Base-by-base conservation (phyloP, 2,329 filamentous ascomycete species). In the Epichloe gansuensis region DNA sequence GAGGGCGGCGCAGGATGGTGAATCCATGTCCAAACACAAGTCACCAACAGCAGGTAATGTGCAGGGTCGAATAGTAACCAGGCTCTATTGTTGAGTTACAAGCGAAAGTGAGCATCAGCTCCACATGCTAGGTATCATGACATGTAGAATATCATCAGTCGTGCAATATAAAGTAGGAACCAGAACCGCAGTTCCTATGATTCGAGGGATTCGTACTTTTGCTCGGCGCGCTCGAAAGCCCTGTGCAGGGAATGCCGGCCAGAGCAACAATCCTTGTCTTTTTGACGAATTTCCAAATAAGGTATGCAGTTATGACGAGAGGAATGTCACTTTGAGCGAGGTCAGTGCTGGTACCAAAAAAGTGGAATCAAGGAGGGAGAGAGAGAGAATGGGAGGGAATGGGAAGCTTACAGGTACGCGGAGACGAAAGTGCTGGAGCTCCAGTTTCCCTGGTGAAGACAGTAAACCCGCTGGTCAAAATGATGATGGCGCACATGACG, bases 401-500 rank as follows among this genome's bases (percentile, higher is more conserved):
- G 21, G 4, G 15, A 28, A 4, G 72, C 79, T 68, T 62, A 83
- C 76, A 85, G 60, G 55, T 85, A 85, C 0, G 79, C 75, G 0
- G 81, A 82, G 1, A 84, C 74, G 57, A 85, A 85, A 1, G 66
- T 69, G 21, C 73, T 73, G 0, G 77, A 61, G 52, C 76, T 69
- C 80, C 80, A 84, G 53, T 78, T 75, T 2, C 80, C 80, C 66
- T 67, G 1, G 78, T 81, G 54, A 85, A 85, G 3, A 80, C 77
- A 2, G 70, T 61, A 58, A 89, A 89, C 0, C 85, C 85, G 39
- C 81, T 79, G 4, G 86, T 89, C 42, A 89, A 71, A 3, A 90
- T 68, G 55, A 88, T 83, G 42, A 85, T 65, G 31, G 82, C 69
- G 61, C 75, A 80, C 71, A 83, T 78, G 55, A 72, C 62, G 5